Evolutionary conservation across 805 yeast species (phyloP), one percentile per base, ranked within the genome.

Genomic region (Saturnispora dispora): DNA sequence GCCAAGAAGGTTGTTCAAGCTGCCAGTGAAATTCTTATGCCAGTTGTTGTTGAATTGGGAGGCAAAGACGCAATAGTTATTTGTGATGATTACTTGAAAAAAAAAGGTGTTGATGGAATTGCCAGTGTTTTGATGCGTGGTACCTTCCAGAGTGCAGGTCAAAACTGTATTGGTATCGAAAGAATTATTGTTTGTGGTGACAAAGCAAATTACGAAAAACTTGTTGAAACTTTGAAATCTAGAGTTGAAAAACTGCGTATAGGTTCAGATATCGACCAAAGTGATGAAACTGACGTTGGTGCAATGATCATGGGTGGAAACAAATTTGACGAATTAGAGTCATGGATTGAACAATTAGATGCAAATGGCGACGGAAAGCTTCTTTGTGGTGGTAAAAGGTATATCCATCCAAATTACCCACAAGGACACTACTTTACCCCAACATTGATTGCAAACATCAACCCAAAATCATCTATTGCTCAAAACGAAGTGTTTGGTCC

Each of bases 131-230:
- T 93, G 39, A 77, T 93, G 84, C 77, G 99, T 62, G 99, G 99
- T 35, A 84, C 96, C 0, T 93, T 91, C 72, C 99, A 93, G 70
- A 85, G 96, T 50, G 86, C 96, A 0, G 99, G 99, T 11, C 99
- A 93, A 69, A 93, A 93, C 65, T 93, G 99, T 71, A 93, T 93
- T 61, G 98, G 99, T 37, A 86, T 93, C 50, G 99, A 93, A 70
- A 76, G 99, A 52, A 95, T 93, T 6, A 83, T 93, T 55, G 88
- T 90, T 36, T 74, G 88, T 44, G 85, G 85, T 5, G 64, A 60
- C 36, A 52, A 50, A n/a, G 71, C 72, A 41, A 78, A 81, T 27
- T 90, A 93, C 67, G 83, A 79, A 22, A 60, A 68, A 42, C 68
- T 93, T 41, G 82, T 83, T 1, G 68, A 70, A 0, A 76, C 79